Evolutionary conservation across 1,284 basidiomycete genomes (phyloP).

Genomic region (Afroboletus lepidellus): DNA sequence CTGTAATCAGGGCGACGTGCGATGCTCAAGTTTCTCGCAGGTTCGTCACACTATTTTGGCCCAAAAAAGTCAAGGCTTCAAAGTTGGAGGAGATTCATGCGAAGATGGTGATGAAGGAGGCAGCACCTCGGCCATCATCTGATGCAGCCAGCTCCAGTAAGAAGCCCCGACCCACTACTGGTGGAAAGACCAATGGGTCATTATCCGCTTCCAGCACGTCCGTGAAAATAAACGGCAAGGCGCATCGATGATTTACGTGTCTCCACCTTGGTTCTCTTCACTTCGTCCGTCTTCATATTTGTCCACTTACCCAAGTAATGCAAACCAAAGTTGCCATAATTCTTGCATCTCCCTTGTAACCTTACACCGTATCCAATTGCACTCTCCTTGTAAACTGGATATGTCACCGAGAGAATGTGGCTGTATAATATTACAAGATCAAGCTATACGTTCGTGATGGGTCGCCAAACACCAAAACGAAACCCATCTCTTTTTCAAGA

Average conservation of each 20-base stretch:
- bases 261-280: conserved; percentile 2
- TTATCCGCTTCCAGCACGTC: conserved; percentile 31
- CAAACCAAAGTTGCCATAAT: conserved; percentile 29
- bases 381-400: conserved; percentile 18
- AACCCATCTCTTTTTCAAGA: conserved; percentile 12
- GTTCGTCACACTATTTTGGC: conserved; percentile 96
- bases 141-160: conserved; percentile 43
- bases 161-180: conserved; percentile 51
- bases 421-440: conserved; percentile 30
- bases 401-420: conserved; percentile 14
- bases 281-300: conserved; percentile 17
- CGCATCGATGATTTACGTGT: conserved; percentile 24
- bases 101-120: conserved; percentile 88
- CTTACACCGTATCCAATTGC: conserved; percentile 18
- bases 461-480: conserved; percentile 1
- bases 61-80: conserved; percentile 89
- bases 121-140: conserved; percentile 49
- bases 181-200: conserved; percentile 50
- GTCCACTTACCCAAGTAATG: conserved; percentile 25
- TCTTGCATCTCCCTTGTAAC: conserved; percentile 25
- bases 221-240: conserved; percentile 37
- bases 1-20: conserved; percentile 1
- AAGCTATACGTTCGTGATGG: conserved; percentile 10
- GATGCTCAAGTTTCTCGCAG: conserved; percentile 38
- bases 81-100: conserved; percentile 92